These are phyloP conservation scores for Calonectria pseudoturangicola DNA, from an alignment of 2,329 filamentous ascomycete genomes.

Conservation along the genomic window DNA sequence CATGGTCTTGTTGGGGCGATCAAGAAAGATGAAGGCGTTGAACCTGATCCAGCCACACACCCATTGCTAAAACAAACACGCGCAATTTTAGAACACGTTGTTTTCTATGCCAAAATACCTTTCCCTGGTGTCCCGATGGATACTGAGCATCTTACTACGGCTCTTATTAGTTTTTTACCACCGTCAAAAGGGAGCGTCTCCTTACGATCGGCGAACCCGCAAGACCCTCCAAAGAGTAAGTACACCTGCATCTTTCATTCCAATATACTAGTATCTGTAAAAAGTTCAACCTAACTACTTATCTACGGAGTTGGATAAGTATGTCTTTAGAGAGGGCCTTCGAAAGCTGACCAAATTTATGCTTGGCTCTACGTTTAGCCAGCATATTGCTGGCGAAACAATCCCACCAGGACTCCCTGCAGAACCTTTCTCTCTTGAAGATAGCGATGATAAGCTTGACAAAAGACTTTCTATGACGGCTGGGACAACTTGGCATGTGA, in stretches of 20 bases:
- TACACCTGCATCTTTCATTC: background rate
- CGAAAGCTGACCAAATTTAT: slow-evolving; percentile 50
- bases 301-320: slow-evolving; percentile 50
- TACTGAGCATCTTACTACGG: slow-evolving; percentile 50
- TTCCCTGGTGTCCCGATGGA: slow-evolving; percentile 49
- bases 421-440: slow-evolving; percentile 42
- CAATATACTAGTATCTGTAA: background rate
- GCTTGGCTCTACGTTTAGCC: slow-evolving; percentile 44
- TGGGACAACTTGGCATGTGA: slow-evolving; percentile 71
- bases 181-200: slow-evolving; percentile 50
- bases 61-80: slow-evolving; percentile 55
- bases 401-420: slow-evolving; percentile 40
- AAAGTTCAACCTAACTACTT: slow-evolving; percentile 52
- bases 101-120: slow-evolving; percentile 50
- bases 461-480: slow-evolving; percentile 46
- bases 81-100: slow-evolving; percentile 49
- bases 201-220: slow-evolving; percentile 46
- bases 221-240: slow-evolving; percentile 50
- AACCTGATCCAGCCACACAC: slow-evolving; percentile 56
- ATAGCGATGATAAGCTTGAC: slow-evolving; percentile 48
- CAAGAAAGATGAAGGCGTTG: slow-evolving; percentile 57
- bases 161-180: slow-evolving; percentile 48
- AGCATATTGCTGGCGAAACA: slow-evolving; percentile 48
- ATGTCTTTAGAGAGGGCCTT: slow-evolving; percentile 50
- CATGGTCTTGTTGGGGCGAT: slow-evolving; percentile 57